These are phyloP conservation scores for Russula abietina DNA, from an alignment of 768 basidiomycete species.

Conservation along the genomic window DNA sequence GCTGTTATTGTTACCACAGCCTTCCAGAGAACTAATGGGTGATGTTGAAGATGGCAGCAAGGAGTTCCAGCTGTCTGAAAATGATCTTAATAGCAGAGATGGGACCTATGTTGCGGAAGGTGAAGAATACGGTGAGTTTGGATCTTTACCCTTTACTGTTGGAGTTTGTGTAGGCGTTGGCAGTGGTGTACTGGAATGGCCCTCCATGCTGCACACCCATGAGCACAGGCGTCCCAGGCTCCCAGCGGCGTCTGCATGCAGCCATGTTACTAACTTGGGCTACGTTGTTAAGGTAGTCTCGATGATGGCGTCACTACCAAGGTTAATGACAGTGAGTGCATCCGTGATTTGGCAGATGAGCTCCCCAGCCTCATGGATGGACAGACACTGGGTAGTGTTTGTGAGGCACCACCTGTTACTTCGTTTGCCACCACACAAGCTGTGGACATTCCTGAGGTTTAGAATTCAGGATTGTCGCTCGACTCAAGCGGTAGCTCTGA, in stretches of 20 bases:
- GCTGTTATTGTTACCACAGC: no score
- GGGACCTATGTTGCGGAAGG: conserved; percentile 7
- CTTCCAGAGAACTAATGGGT: no score
- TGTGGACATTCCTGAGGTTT: conserved; percentile 15
- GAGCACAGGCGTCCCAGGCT: conserved; percentile 23
- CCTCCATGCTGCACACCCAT: conserved; percentile 21
- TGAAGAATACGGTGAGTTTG: conserved; percentile 33
- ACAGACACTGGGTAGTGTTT: conserved; percentile 23
- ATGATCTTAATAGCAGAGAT: conserved; percentile 15
- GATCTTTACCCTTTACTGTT: conserved; percentile 20
- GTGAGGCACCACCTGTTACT: conserved; percentile 18
- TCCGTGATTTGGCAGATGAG: conserved; percentile 22
- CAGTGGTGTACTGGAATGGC: conserved; percentile 29
- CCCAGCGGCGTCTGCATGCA: conserved; percentile 28
- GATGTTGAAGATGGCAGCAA: conserved; percentile 37
- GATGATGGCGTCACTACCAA: conserved; percentile 33
- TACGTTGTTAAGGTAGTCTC: conserved; percentile 45
- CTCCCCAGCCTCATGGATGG: conserved; percentile 21
- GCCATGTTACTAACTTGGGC: conserved; percentile 59
- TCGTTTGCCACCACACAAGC: conserved; percentile 17
- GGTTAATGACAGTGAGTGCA: conserved; percentile 24
- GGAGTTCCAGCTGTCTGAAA: conserved; percentile 20
- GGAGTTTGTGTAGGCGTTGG: conserved; percentile 30
- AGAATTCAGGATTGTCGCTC: conserved; percentile 9
- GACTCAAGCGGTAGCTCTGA: conserved; percentile 15